phyloP scores from a whole-genome alignment of 495 filamentous ascomycete genomes.

The Opeltia flavorubescens region DNA sequence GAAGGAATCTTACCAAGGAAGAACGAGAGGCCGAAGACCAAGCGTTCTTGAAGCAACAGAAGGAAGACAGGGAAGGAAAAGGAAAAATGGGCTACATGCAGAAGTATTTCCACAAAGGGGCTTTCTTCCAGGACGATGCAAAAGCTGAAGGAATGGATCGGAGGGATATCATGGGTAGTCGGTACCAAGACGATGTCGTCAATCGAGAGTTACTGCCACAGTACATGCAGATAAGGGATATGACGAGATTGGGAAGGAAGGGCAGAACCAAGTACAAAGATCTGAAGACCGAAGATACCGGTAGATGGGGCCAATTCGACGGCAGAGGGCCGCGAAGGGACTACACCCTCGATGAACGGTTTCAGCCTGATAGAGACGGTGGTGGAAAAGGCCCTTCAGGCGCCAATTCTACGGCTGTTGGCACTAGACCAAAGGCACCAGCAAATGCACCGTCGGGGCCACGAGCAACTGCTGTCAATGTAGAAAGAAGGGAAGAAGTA shows the following conservation, averaged over 20 bases:
- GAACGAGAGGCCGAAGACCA: conserved; percentile 80
- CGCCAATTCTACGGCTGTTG: conserved; percentile 35
- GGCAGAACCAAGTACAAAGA: conserved; percentile 84
- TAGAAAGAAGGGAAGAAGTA: conserved; percentile 18
- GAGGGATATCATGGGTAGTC: conserved; percentile 66
- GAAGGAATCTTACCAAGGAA: conserved; percentile 73
- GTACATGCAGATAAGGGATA: conserved; percentile 86
- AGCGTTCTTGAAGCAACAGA: conserved; percentile 60
- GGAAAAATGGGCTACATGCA: conserved; percentile 89
- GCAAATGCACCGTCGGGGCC: conserved; percentile 13
- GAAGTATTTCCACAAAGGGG: conserved; percentile 93
- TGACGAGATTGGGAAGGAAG: conserved; percentile 87
- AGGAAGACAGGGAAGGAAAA: conserved; percentile 70
- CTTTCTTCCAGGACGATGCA: conserved; percentile 78
- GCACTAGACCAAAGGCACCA: conserved; percentile 20
- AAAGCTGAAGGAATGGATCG: conserved; percentile 59
- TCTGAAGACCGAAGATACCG: conserved; percentile 84
- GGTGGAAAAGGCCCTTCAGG: conserved; percentile 30
- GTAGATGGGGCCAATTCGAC: conserved; percentile 56
- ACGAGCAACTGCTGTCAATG: not conserved
- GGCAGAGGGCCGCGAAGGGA: conserved; percentile 35
- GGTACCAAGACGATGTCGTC: conserved; percentile 64
- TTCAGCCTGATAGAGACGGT: conserved; percentile 47
- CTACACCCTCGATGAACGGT: conserved; percentile 49
- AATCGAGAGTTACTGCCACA: conserved; percentile 74